Base-by-base conservation (phyloP, 176 grass and related monocot species). In the Chloris gayana region DNA sequence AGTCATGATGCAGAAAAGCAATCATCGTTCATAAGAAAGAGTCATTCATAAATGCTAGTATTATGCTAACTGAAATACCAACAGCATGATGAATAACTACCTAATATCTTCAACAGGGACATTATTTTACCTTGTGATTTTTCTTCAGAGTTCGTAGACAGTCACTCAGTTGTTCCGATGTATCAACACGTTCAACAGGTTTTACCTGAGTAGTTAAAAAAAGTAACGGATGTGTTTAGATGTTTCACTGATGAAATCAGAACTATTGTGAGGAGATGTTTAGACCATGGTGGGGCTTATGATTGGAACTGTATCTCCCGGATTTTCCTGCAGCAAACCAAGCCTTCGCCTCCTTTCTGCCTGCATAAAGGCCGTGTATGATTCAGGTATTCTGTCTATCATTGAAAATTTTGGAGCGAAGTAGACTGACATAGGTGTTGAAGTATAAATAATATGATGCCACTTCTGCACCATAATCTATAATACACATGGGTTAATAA, bases 81-180 rank as follows among this genome's bases (percentile, higher is more conserved):
- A 19, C 14, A 51, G 49, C 49, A 53, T 53, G 50, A 21, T 7
- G 5, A 53, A 9, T 57, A 19, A n/a, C 53, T 57, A n/a, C 2
- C 21, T 3, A 57, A 24, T 10, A 57, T 57, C 53, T 57, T 21
- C 53, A 57, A 57, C 7, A 57, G 5, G 50, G 50, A 53, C n/a
- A 76, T 14, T 19, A 38, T 17, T 82, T 73, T 87, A 94, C 95
- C 89, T 98, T 94, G 85, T 98, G 68, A 81, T 88, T 92, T 70
- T 70, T 94, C 71, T 85, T 98, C 26, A 94, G 77, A 87, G 29
- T 76, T 76, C 92, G 86, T 67, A 98, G 81, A 73, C 92, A 83
- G n/a, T 89, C 88, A 58, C 83, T 86, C 80, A 94, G 69, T 41
- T 92, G 83, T 71, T 91, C 94, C 67, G 90, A 70, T 73, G 46